A percentile compares a stretch with the other conserved stretches of the same genome.
These are phyloP conservation scores for Ilex paraguariensis DNA, from an alignment of 305 asterid species.

Conservation along the genomic window DNA sequence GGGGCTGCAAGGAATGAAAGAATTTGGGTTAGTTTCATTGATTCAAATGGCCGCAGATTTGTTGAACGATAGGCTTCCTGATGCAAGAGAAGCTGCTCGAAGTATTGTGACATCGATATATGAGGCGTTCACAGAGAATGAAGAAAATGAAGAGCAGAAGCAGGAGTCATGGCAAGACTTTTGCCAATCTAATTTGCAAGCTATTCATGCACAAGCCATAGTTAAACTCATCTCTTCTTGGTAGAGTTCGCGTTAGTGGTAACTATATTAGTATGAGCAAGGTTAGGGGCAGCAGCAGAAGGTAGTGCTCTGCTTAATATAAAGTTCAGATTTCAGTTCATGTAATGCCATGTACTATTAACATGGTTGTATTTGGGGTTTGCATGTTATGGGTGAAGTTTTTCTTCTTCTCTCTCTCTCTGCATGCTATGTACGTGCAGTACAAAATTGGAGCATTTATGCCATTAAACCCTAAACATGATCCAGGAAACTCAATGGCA, in stretches of 20 bases:
- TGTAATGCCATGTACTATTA: conserved; percentile 28
- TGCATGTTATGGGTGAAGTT: too few species aligned
- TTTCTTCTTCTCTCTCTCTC: too few species aligned
- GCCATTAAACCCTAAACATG: too few species aligned
- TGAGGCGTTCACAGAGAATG: conserved; percentile 44
- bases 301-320: background rate
- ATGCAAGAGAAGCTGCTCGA: conserved; percentile 92
- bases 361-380: conserved; percentile 20
- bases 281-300: background rate
- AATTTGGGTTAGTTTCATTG: conserved; percentile 47
- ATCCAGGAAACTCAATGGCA: too few species aligned
- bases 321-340: conserved; percentile 10
- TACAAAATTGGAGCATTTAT: too few species aligned
- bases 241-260: background rate
- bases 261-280: too few species aligned
- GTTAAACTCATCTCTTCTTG: conserved; percentile 56
- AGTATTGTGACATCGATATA: conserved; percentile 41
- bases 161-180: conserved; percentile 76
- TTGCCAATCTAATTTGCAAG: conserved; percentile 73
- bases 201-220: conserved; percentile 76
- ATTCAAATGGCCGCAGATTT: conserved; percentile 52
- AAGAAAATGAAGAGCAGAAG: conserved; percentile 38
- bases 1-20: conserved; percentile 72
- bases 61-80: conserved; percentile 86
- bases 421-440: too few species aligned